Evolutionary conservation across 2,329 filamentous ascomycete species (phyloP).

Genomic region (Colletotrichum sp.): DNA sequence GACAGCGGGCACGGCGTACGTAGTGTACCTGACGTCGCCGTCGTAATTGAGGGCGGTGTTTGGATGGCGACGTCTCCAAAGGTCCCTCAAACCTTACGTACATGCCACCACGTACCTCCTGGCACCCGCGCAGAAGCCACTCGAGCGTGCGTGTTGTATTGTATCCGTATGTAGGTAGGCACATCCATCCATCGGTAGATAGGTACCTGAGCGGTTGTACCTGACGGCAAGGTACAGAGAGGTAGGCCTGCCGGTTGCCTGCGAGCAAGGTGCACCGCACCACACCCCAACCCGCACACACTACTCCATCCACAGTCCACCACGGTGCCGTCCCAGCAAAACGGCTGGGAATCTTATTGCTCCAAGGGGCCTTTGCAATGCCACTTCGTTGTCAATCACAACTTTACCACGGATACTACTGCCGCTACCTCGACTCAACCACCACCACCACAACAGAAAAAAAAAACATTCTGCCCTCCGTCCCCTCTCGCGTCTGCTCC

Average conservation of each 20-base stretch:
- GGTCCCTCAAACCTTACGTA: conserved; percentile 15
- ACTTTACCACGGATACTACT: not conserved
- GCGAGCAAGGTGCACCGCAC: not conserved
- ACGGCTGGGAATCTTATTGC: conserved; percentile 22
- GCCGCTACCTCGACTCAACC: not conserved
- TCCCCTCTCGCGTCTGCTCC: not conserved
- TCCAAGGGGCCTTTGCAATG: conserved; percentile 21
- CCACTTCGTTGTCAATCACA: conserved; percentile 19
- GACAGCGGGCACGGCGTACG: not conserved
- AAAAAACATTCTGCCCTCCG: not conserved
- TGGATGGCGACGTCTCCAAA: conserved; percentile 8
- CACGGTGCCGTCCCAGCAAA: conserved; percentile 18
- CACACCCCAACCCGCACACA: not conserved
- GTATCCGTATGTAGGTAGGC: not conserved
- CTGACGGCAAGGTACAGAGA: not conserved
- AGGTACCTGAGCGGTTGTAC: not conserved
- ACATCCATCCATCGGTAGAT: not conserved
- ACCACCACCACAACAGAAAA: conserved; percentile 7
- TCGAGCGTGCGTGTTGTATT: not conserved
- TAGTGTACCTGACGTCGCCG: conserved; percentile 4
- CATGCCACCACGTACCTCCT: not conserved
- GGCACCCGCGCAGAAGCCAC: not conserved
- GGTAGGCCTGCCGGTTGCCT: not conserved
- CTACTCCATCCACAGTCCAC: not conserved
- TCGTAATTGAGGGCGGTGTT: conserved; percentile 14